Conservation (phyloP, 257 asterid genomes). For the Buddleja alternifolia region DNA sequence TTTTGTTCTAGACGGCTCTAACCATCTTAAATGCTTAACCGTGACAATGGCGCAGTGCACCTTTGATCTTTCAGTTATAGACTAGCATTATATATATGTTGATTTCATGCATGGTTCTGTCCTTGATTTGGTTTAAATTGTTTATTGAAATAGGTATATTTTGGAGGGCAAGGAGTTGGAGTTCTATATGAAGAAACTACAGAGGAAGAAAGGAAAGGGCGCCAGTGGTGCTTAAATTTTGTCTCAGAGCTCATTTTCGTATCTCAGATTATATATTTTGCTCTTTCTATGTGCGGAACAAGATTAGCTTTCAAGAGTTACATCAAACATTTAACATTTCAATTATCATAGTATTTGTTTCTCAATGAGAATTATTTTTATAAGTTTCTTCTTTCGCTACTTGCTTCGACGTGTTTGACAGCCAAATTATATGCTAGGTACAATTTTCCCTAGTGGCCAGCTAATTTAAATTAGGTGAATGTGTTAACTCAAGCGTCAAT, state of each 20-base stretch:
- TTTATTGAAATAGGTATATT: conserved; percentile 41
- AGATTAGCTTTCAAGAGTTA: conserved; percentile 3
- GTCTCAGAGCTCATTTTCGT: background rate
- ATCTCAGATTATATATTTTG: too few species aligned
- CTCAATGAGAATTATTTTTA: conserved; percentile 1
- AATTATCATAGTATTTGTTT: conserved; percentile 12
- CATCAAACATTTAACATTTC: conserved; percentile 12
- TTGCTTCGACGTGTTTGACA: background rate
- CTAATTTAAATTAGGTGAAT: too few species aligned
- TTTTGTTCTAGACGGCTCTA: background rate
- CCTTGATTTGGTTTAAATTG: background rate
- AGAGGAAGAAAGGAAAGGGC: conserved; percentile 66
- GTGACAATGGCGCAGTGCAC: too few species aligned
- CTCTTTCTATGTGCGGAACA: conserved; percentile 21
- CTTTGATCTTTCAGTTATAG: background rate
- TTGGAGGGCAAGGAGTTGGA: conserved; percentile 68
- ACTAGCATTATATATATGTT: background rate
- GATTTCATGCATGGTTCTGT: background rate
- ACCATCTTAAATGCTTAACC: background rate
- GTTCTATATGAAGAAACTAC: conserved; percentile 61
- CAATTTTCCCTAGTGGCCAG: too few species aligned
- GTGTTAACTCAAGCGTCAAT: too few species aligned
- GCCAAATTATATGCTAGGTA: background rate
- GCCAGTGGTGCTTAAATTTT: conserved; percentile 44
- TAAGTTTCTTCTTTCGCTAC: background rate